Evolutionary conservation across 768 basidiomycete species (phyloP).

Genomic region (Lentinula raphanica): DNA sequence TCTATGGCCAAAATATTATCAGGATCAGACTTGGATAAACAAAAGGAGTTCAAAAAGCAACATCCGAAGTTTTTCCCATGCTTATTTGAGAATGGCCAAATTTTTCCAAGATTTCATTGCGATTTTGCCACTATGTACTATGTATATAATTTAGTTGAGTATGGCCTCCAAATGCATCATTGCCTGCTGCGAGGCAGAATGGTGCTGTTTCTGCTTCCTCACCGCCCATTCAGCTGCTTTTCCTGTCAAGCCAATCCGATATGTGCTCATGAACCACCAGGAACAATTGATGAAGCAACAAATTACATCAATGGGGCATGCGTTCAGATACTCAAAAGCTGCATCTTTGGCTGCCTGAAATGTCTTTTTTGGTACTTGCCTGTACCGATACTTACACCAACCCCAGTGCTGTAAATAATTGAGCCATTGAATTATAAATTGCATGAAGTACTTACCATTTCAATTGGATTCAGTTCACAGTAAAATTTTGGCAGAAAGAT

Average conservation of each 20-base stretch:
- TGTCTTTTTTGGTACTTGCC: constrained; percentile 10
- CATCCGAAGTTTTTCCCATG: constrained; percentile 11
- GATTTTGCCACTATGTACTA: constrained; percentile 19
- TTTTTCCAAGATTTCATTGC: constrained; percentile 15
- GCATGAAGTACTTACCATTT: constrained; percentile 23
- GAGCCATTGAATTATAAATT: background rate
- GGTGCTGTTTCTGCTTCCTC: constrained; percentile 19
- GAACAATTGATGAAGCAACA: constrained; percentile 17
- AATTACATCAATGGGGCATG: constrained; percentile 20
- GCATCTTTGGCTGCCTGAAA: constrained; percentile 10
- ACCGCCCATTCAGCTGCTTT: constrained; percentile 25
- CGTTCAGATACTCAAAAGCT: constrained; percentile 10
- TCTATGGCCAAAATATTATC: constrained; percentile 10
- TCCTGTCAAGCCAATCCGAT: constrained; percentile 18
- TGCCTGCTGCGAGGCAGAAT: constrained; percentile 11
- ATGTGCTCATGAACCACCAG: constrained; percentile 19
- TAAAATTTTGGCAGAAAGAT: constrained; percentile 33
- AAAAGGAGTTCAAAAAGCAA: constrained; percentile 13
- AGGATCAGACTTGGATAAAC: constrained; percentile 12
- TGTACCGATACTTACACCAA: constrained; percentile 16
- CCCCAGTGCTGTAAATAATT: constrained; percentile 15
- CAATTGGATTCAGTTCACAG: constrained; percentile 35
- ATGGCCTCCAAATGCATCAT: constrained; percentile 18
- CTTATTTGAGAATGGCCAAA: constrained; percentile 10
- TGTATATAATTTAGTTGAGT: background rate